Evolutionary conservation across 2,329 filamentous ascomycete genomes (phyloP).

Genomic region (Lasiodiplodia hormozganensis): DNA sequence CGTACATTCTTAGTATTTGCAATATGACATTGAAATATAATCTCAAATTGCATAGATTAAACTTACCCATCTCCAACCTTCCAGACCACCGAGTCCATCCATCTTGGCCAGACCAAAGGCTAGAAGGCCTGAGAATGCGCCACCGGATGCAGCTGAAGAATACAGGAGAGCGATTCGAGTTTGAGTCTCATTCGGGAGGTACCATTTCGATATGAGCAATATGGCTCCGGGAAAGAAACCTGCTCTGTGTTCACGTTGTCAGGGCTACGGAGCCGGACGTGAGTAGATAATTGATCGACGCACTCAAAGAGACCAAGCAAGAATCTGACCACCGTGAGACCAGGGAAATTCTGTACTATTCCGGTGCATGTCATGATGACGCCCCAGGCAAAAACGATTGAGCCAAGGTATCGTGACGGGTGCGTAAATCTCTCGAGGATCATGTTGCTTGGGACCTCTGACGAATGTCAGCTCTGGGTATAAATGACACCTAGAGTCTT

Average conservation of each 20-base stretch:
- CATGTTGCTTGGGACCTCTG: constrained; percentile 60
- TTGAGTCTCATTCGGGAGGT: constrained; percentile 62
- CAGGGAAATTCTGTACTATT: constrained; percentile 54
- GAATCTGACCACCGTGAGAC: constrained; percentile 56
- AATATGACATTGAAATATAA: not conserved
- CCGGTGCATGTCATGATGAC: constrained; percentile 53
- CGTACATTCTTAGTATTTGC: too few relatives aligned
- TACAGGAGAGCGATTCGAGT: constrained; percentile 64
- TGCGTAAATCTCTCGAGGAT: constrained; percentile 62
- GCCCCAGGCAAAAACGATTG: constrained; percentile 55
- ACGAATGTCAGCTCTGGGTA: constrained; percentile 30
- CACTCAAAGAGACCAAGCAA: constrained; percentile 44
- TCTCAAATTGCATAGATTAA: not conserved
- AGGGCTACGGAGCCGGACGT: not conserved
- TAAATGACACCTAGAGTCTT: not conserved
- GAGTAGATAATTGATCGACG: not conserved
- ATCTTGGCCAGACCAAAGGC: constrained; percentile 63
- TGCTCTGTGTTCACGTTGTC: constrained; percentile 30
- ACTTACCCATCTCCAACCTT: constrained; percentile 40
- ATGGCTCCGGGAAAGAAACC: constrained; percentile 41
- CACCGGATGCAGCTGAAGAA: constrained; percentile 59
- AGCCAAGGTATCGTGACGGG: constrained; percentile 40
- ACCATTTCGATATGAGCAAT: constrained; percentile 67
- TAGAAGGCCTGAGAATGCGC: constrained; percentile 64
- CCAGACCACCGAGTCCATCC: constrained; percentile 56